Evolutionary conservation across 169 alveolate species (phyloP), one percentile per base, ranked within the genome.

Genomic region (Eimeria tenella): DNA sequence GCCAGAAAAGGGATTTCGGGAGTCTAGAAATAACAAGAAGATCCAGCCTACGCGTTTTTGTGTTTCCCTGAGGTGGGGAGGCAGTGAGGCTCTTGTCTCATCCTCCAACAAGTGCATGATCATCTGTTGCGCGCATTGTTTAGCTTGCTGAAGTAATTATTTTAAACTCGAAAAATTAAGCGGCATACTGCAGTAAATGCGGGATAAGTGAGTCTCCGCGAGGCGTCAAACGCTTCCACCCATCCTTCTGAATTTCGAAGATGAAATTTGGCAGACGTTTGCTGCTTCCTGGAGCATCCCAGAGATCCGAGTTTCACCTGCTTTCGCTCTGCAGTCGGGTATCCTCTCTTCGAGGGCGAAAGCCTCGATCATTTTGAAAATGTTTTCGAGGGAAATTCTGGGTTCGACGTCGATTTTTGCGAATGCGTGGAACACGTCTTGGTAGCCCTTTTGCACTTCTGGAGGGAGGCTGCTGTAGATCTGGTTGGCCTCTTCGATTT

Each of bases 381-480:
- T 23, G 58, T 65, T 90, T 56, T 71, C 9, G 17, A 75, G 62
- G 53, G 94, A 73, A 23, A 90, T 77, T 6, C 90, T 55, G 21
- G 90, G 89, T 15, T 60, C 56, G 19, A 42, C 90, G 8, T n/a
- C 73, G 31, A 68, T 60, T 50, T 42, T 71, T 4, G 94, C 74
- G 77, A 90, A 90, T 0, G 94, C 94, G 21, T 90, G 94, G 50
- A 90, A 90, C 1, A 79, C 25, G 73, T 90, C 94, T 25, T 90
- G 94, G 23, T 77, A 90, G 31, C 94, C 94, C 7, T 77, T 77
- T 58, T 90, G 90, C 17, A 63, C 53, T 23, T 63, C 90, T 50
- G 53, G 84, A 21, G 94, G 56, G 1, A 90, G 62, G 5, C 91
- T 5, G 15, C 60, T 84, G 84, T 90, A 90, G 25, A 63, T 55